phyloP scores from a whole-genome alignment of 2,329 filamentous ascomycete genomes.

The Aspergillus proliferans region DNA sequence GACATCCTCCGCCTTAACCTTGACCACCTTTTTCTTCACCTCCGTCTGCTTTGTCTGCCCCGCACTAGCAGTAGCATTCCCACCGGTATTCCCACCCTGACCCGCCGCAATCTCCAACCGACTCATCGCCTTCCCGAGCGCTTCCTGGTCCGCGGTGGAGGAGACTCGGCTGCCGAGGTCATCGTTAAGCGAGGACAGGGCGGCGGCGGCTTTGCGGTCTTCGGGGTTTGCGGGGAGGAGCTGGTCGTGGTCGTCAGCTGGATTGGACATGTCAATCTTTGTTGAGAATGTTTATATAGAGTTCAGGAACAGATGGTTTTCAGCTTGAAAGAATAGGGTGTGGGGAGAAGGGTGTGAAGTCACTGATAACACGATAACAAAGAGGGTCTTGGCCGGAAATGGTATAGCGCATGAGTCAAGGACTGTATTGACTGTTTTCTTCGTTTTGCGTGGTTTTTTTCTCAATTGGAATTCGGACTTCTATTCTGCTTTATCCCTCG shows the following conservation, averaged over 20 bases:
- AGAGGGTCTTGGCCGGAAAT: neutral
- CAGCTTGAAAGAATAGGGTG: neutral
- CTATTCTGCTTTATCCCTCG: no score
- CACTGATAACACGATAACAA: neutral
- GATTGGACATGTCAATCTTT: conserved; percentile 34
- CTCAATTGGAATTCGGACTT: neutral
- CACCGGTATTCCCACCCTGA: neutral
- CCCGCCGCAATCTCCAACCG: conserved; percentile 40
- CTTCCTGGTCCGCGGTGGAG: conserved; percentile 40
- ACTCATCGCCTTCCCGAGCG: conserved; percentile 45
- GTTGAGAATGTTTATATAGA: conserved; percentile 1
- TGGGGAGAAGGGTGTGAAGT: neutral
- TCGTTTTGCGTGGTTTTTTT: neutral
- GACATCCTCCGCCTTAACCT: conserved; percentile 44
- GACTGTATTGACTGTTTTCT: neutral
- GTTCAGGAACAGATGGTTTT: neutral
- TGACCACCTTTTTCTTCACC: conserved; percentile 31
- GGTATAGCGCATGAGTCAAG: neutral
- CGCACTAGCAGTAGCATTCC: conserved; percentile 2
- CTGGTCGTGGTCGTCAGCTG: conserved; percentile 28
- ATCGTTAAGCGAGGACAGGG: conserved; percentile 42
- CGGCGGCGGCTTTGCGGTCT: conserved; percentile 47
- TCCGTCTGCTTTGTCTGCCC: conserved; percentile 16
- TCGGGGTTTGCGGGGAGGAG: conserved; percentile 39
- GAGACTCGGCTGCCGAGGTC: conserved; percentile 34